These are phyloP conservation scores for Cercospora sojina DNA, from an alignment of 2,329 filamentous ascomycete genomes.

Conservation along the genomic window DNA sequence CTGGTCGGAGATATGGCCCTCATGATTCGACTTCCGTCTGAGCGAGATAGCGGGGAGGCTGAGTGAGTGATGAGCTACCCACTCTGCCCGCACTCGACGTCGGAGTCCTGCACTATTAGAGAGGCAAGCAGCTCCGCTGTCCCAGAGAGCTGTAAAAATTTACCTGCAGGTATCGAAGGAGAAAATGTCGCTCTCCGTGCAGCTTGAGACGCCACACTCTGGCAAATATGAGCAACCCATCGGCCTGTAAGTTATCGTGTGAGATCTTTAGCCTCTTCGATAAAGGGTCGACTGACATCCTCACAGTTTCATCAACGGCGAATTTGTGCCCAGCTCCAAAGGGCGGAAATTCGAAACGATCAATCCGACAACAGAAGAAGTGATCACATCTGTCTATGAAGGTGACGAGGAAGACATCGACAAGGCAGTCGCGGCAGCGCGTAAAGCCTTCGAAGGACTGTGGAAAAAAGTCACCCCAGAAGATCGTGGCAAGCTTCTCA, in stretches of 20 bases:
- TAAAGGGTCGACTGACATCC: neutral
- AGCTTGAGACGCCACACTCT: constrained; percentile 67
- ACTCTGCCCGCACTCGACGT: neutral
- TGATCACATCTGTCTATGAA: constrained; percentile 79
- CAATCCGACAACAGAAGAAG: constrained; percentile 82
- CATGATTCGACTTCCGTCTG: neutral
- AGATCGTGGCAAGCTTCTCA: constrained; percentile 66
- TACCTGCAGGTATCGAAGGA: neutral
- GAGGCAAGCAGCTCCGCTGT: neutral
- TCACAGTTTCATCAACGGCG: constrained; percentile 82
- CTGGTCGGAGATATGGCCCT: neutral
- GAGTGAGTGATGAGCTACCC: neutral
- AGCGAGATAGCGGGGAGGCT: neutral
- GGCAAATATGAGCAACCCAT: constrained; percentile 58
- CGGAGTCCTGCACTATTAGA: neutral
- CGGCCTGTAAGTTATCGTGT: constrained; percentile 49
- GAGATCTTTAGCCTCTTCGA: neutral
- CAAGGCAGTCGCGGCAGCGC: constrained; percentile 78
- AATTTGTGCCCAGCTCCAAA: constrained; percentile 64
- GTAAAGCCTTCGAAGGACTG: constrained; percentile 75
- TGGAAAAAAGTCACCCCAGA: constrained; percentile 71
- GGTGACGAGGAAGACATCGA: constrained; percentile 83
- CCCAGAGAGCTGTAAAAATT: neutral
- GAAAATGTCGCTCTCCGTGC: constrained; percentile 42
- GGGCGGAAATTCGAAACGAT: constrained; percentile 83